phyloP scores from a whole-genome alignment of 306 rosid genomes.

The Casuarina glauca region DNA sequence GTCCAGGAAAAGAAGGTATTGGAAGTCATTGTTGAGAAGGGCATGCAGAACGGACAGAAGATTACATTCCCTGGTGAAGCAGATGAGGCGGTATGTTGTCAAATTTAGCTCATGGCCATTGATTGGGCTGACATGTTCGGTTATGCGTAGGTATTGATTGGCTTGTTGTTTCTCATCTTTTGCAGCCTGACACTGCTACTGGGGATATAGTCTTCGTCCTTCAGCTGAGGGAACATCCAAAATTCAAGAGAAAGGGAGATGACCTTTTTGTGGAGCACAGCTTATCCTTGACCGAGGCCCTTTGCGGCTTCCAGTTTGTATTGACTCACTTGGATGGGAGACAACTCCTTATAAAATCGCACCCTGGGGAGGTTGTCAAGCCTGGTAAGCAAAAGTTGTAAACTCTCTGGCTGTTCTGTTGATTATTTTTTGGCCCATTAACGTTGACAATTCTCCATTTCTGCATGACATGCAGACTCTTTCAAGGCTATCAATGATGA shows the following conservation, averaged over 20 bases:
- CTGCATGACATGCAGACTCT: constrained; percentile 49
- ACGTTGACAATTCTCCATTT: background rate
- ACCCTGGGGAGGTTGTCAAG: constrained; percentile 74
- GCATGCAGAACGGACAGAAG: constrained; percentile 84
- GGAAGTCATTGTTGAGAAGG: constrained; percentile 84
- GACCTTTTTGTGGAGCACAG: constrained; percentile 76
- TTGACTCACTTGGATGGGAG: constrained; percentile 69
- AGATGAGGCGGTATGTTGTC: constrained; percentile 69
- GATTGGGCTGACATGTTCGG: background rate
- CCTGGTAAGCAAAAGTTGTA: constrained; percentile 43
- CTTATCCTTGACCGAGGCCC: constrained; percentile 63
- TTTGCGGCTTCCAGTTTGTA: constrained; percentile 73
- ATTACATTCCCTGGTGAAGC: constrained; percentile 95
- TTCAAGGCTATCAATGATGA: constrained; percentile 86
- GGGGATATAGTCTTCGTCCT: constrained; percentile 82
- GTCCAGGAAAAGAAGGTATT: constrained; percentile 77
- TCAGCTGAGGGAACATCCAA: constrained; percentile 81
- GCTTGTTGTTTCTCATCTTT: background rate
- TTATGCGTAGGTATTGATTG: constrained; percentile 11
- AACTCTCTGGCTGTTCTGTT: background rate
- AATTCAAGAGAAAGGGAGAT: constrained; percentile 67
- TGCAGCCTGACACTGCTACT: constrained; percentile 77
- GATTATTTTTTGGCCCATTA: background rate
- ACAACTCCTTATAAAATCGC: constrained; percentile 59
- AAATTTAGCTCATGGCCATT: background rate